These are phyloP conservation scores for Fusarium sp. DNA, from an alignment of 2,329 filamentous ascomycete genomes.

Conservation along the genomic window DNA sequence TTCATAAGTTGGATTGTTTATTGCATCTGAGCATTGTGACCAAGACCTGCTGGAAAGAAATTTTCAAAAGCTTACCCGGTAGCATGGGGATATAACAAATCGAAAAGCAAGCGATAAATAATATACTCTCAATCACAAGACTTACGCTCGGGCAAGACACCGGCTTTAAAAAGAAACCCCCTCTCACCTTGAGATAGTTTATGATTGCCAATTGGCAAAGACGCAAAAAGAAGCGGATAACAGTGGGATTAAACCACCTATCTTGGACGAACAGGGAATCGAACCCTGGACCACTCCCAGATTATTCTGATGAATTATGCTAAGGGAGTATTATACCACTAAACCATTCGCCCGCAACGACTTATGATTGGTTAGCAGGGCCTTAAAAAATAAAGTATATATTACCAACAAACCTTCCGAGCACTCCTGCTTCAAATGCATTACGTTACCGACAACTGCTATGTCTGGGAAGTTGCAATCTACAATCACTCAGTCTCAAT, in stretches of 20 bases:
- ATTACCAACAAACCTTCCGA: fast-evolving
- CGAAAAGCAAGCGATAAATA: background rate
- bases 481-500: fast-evolving
- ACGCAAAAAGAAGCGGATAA: conserved; percentile 11
- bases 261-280: conserved; percentile 25
- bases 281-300: conserved; percentile 29
- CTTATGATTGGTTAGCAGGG: conserved; percentile 19
- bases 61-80: background rate
- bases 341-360: conserved; percentile 14
- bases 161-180: fast-evolving
- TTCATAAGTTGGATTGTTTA: fast-evolving
- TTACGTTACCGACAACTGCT: fast-evolving
- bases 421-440: fast-evolving
- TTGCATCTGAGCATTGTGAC: fast-evolving
- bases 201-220: background rate
- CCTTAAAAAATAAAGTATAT: too few relatives aligned
- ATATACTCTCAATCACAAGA: fast-evolving
- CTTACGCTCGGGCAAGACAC: fast-evolving
- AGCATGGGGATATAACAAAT: fast-evolving
- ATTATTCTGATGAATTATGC: background rate
- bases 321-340: conserved; percentile 27
- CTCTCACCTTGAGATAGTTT: fast-evolving
- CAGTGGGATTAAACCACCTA: conserved; percentile 1
- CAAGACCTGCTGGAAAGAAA: background rate
- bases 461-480: background rate